Evolutionary conservation across 2,329 filamentous ascomycete species (phyloP).

Genomic region (Phialophora expanda): DNA sequence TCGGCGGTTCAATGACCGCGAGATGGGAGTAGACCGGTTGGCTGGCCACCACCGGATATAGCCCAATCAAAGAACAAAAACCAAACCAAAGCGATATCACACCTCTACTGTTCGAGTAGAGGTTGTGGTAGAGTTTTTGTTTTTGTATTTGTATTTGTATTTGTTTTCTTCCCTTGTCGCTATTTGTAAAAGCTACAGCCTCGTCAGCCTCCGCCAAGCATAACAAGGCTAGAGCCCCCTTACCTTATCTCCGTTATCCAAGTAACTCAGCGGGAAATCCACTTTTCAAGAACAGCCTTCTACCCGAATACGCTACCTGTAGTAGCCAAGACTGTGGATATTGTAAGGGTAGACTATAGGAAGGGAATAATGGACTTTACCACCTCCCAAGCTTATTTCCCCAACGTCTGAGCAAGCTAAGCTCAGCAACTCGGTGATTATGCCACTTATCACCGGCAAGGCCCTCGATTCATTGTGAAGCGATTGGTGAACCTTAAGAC

Average conservation of each 20-base stretch:
- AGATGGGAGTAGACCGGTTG: slow-evolving; percentile 1
- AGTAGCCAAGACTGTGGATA: no score
- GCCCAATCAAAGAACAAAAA: background rate
- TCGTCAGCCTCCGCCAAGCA: background rate
- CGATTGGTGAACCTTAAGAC: background rate
- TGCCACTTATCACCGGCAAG: background rate
- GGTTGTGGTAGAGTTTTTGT: background rate
- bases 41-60: background rate
- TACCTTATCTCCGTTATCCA: background rate
- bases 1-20: background rate
- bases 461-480: background rate
- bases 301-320: no score
- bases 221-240: background rate
- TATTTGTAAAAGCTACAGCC: background rate
- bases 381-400: background rate
- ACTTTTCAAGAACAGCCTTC: no score
- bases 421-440: background rate
- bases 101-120: background rate
- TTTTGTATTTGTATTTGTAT: background rate
- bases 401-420: no score
- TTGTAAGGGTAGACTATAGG: no score
- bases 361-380: background rate
- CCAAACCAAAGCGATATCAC: background rate
- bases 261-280: no score
- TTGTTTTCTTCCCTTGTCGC: background rate